These are phyloP conservation scores for Boletus semigastroideus DNA, from an alignment of 1,284 basidiomycete genomes.

Conservation along the genomic window DNA sequence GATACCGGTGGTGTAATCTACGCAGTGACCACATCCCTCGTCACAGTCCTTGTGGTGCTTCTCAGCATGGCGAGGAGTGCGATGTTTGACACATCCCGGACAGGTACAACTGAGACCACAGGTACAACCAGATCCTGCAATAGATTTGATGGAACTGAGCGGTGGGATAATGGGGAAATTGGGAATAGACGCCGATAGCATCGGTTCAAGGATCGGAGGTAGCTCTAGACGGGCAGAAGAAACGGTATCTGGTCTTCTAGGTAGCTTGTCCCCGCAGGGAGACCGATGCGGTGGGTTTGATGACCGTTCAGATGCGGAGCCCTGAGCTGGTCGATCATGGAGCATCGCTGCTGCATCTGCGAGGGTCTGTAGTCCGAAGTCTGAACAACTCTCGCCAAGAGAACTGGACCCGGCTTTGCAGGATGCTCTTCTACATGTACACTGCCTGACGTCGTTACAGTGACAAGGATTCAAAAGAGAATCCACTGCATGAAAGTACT, in stretches of 20 bases:
- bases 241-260: neutral
- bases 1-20: slow-evolving; percentile 50
- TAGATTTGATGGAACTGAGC: slow-evolving; percentile 51
- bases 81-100: slow-evolving; percentile 70
- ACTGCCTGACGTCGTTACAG: slow-evolving; percentile 56
- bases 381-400: slow-evolving; percentile 6
- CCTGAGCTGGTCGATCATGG: slow-evolving; percentile 14
- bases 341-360: slow-evolving; percentile 52
- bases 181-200: slow-evolving; percentile 32
- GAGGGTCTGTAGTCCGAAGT: slow-evolving; percentile 44
- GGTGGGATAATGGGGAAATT: slow-evolving; percentile 59
- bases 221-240: slow-evolving; percentile 22
- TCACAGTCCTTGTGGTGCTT: slow-evolving; percentile 50
- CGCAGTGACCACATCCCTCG: slow-evolving; percentile 63
- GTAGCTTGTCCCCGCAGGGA: slow-evolving; percentile 15
- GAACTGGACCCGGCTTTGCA: slow-evolving; percentile 16
- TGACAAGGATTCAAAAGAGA: slow-evolving; percentile 62
- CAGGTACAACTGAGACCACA: slow-evolving; percentile 71
- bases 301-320: slow-evolving; percentile 4
- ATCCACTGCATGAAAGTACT: slow-evolving; percentile 43
- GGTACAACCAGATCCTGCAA: slow-evolving; percentile 65
- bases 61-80: slow-evolving; percentile 47
- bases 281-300: slow-evolving; percentile 5
- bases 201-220: slow-evolving; percentile 28
- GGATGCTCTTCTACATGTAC: slow-evolving; percentile 45